Base-by-base conservation (phyloP, 768 basidiomycete species). In the Candolleomyces eurysporus region DNA sequence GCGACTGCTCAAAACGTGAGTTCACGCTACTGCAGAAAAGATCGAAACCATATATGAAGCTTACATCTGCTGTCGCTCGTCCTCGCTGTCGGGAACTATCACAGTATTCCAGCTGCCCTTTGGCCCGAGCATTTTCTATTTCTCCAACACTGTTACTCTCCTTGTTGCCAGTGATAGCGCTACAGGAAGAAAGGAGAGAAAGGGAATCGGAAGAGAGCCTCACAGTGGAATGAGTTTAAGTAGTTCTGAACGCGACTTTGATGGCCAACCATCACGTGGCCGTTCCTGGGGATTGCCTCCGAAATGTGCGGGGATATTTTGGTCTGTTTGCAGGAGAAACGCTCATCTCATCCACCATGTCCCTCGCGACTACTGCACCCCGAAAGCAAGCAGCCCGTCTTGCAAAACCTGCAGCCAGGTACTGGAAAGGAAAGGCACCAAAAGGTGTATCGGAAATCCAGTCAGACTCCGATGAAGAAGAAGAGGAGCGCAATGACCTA, bases 381-480 rank as follows among this genome's bases (percentile, higher is more conserved):
- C 82, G 87, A 62, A 93, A 93, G 66, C 84, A 85, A 62, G 91
- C 91, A 8, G 85, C 89, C 21, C 85, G 91, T n/a, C 81, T 87
- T 7, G 82, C 92, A n/a, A 79, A 82, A 56, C 92, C 94, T 5
- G 92, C 85, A 2, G 89, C 85, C 6, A 89, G 94, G 3, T 96
- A 96, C 73, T 92, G 92, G 87, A 91, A 90, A 66, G 94, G 94
- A 59, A 92, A 93, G 66, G 91, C 87, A 0, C 93, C 93, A 0
- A 93, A 92, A 72, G 91, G 90, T 50, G 81, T 76, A 39, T 76
- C 76, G 1, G 84, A 84, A 26, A 73, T 76, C 45, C 77, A 83
- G 21, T 88, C 89, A 6, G 89, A 90, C 65, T 87, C 86, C 4
- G 88, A 88, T 48, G 85, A 84, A 51, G 82, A 83, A 52, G 83